phyloP scores from a whole-genome alignment of 805 yeast genomes.

The Wickerhamomyces chaumierensis region DNA sequence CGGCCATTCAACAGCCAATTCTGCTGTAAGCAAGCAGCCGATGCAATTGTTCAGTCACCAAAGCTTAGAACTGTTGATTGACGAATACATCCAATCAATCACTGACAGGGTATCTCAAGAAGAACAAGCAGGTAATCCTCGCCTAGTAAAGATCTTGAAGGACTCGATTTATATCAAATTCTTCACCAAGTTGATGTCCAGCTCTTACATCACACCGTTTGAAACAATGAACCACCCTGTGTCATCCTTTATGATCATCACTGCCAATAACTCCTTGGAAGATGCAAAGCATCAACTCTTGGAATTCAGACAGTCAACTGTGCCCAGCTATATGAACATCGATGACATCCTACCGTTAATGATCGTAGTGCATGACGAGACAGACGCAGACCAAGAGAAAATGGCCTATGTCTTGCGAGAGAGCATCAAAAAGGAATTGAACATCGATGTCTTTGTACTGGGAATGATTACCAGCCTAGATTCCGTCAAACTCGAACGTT shows the following conservation, averaged over 20 bases:
- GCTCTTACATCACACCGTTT: slow-evolving; percentile 55
- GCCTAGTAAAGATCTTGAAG: slow-evolving; percentile 23
- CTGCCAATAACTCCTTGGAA: slow-evolving; percentile 41
- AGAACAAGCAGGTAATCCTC: slow-evolving; percentile 7
- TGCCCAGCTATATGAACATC: slow-evolving; percentile 56
- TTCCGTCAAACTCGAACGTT: too few species aligned
- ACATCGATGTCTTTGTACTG: slow-evolving; percentile 19
- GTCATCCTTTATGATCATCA: slow-evolving; percentile 57
- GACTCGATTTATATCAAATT: slow-evolving; percentile 45
- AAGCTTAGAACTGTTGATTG: slow-evolving; percentile 26
- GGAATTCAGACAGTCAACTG: slow-evolving; percentile 32
- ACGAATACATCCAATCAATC: slow-evolving; percentile 20
- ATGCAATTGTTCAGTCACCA: slow-evolving; percentile 21
- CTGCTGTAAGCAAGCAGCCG: background rate
- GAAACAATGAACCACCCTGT: slow-evolving; percentile 86
- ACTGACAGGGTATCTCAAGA: slow-evolving; percentile 11
- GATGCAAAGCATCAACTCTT: slow-evolving; percentile 48
- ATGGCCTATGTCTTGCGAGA: slow-evolving; percentile 26
- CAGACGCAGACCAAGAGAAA: slow-evolving; percentile 32
- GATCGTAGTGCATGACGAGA: slow-evolving; percentile 37
- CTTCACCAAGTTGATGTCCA: slow-evolving; percentile 46
- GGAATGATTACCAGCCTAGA: slow-evolving; percentile 7
- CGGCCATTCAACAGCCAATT: too few species aligned
- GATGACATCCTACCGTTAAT: slow-evolving; percentile 49
- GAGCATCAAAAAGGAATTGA: slow-evolving; percentile 24